phyloP scores from a whole-genome alignment of 345 rosid genomes.

The Brassica juncea region DNA sequence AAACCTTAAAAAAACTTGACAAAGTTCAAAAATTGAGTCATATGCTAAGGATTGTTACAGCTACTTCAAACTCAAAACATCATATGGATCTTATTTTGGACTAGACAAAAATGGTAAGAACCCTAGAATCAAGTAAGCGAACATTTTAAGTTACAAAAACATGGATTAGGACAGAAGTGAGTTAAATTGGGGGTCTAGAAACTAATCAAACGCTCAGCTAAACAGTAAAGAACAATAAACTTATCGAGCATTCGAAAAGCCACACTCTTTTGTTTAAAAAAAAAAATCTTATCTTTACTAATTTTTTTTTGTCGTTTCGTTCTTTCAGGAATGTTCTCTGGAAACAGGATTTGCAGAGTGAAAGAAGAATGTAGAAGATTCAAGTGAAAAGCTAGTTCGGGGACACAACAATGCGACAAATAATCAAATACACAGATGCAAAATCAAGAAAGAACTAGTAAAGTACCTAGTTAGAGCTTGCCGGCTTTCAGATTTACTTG shows the following conservation, averaged over 20 bases:
- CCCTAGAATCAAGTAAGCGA: constrained; percentile 32
- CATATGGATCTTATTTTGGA: constrained; percentile 12
- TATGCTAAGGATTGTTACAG: not conserved
- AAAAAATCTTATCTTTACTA: constrained; percentile 6
- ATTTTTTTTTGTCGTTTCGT: constrained; percentile 22
- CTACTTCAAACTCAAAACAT: not conserved
- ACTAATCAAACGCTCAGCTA: constrained; percentile 10
- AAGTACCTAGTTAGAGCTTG: constrained; percentile 48
- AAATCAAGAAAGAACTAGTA: constrained; percentile 23
- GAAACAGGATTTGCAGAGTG: constrained; percentile 24
- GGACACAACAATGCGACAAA: constrained; percentile 14
- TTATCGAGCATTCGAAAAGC: constrained; percentile 40
- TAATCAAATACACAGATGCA: constrained; percentile 36
- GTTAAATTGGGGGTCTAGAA: not conserved
- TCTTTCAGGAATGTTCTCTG: constrained; percentile 15
- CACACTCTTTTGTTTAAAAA: constrained; percentile 12
- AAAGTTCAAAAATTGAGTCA: constrained; percentile 16
- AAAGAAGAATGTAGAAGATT: constrained; percentile 37
- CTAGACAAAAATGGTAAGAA: constrained; percentile 30
- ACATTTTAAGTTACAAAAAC: constrained; percentile 4
- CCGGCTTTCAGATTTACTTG: constrained; percentile 34
- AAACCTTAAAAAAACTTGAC: not conserved
- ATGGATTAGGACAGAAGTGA: constrained; percentile 13
- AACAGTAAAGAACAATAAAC: constrained; percentile 27
- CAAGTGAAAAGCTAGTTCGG: constrained; percentile 18